These are phyloP conservation scores for Chaetomiaceae sp. DNA, from an alignment of 2,329 filamentous ascomycete genomes.

Conservation along the genomic window DNA sequence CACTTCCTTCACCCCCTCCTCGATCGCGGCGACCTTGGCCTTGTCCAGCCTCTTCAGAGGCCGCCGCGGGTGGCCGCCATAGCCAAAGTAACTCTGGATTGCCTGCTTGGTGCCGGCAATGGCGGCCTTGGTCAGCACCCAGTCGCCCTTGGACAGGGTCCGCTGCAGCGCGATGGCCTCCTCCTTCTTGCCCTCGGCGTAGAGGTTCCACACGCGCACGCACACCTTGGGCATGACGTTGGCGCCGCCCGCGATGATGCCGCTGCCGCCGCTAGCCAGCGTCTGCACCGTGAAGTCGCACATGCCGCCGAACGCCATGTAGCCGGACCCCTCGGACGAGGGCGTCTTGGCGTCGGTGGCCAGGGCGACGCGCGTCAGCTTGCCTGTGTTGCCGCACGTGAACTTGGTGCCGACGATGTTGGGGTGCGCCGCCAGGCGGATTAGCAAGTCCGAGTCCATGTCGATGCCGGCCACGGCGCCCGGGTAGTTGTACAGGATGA, in stretches of 20 bases:
- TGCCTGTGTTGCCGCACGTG: slow-evolving; percentile 86
- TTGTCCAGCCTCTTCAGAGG: slow-evolving; percentile 64
- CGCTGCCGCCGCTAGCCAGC: slow-evolving; percentile 69
- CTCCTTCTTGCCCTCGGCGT: slow-evolving; percentile 64
- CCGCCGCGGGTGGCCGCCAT: slow-evolving; percentile 69
- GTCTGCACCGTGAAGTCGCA: slow-evolving; percentile 85
- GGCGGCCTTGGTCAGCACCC: slow-evolving; percentile 75
- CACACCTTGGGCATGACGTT: slow-evolving; percentile 83
- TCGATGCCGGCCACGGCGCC: slow-evolving; percentile 82
- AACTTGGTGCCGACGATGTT: slow-evolving; percentile 90
- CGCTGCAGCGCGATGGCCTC: slow-evolving; percentile 74
- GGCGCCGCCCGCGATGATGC: slow-evolving; percentile 80
- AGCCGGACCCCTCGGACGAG: slow-evolving; percentile 53
- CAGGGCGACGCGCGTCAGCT: slow-evolving; percentile 74
- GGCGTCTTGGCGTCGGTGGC: slow-evolving; percentile 69
- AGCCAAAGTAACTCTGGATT: slow-evolving; percentile 75
- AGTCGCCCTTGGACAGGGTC: slow-evolving; percentile 72
- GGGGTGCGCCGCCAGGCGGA: slow-evolving; percentile 70
- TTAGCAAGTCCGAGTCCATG: slow-evolving; percentile 83
- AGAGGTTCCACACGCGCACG: slow-evolving; percentile 73
- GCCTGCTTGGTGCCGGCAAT: slow-evolving; percentile 84
- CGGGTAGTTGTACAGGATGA: slow-evolving; percentile 88
- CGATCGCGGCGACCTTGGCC: slow-evolving; percentile 48
- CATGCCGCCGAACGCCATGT: slow-evolving; percentile 84
- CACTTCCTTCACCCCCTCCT: slow-evolving; percentile 55